phyloP scores from a whole-genome alignment of 805 yeast genomes.

The Kodamaea leandrae region DNA sequence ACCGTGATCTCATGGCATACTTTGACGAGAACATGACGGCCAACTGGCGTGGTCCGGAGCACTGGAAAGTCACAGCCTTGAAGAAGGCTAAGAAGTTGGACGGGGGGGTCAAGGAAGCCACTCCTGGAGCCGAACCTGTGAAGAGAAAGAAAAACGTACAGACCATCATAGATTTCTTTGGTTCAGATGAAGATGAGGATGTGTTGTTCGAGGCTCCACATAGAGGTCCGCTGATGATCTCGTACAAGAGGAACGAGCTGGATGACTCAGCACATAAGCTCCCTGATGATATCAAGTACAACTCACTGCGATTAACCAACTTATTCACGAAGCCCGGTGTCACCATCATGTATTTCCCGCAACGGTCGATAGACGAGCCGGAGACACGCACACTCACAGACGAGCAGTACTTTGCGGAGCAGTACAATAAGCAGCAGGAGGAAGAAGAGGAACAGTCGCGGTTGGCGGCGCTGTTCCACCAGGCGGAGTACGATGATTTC shows the following conservation, averaged over 20 bases:
- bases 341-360: constrained; percentile 27
- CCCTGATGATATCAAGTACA: constrained; percentile 73
- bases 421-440: constrained; percentile 46
- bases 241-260: constrained; percentile 32
- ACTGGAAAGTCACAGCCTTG: constrained; percentile 77
- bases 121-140: constrained; percentile 8
- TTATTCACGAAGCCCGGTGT: constrained; percentile 67
- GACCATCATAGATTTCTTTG: constrained; percentile 30
- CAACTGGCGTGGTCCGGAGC: constrained; percentile 90
- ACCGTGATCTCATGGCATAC: constrained; percentile 70
- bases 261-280: constrained; percentile 43
- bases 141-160: constrained; percentile 24
- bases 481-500: constrained; percentile 39
- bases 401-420: constrained; percentile 71
- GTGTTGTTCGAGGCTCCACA: constrained; percentile 31
- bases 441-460: constrained; percentile 29
- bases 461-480: constrained; percentile 37
- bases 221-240: constrained; percentile 18
- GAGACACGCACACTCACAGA: constrained; percentile 46
- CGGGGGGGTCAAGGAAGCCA: constrained; percentile 7
- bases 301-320: constrained; percentile 63
- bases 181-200: constrained; percentile 33
- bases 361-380: constrained; percentile 11
- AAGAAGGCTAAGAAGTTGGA: constrained; percentile 40
- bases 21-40: constrained; percentile 69